A percentile compares a stretch with the other conserved stretches of the same genome.
Evolutionary conservation across 345 rosid species (phyloP).

Genomic region (Salix caprea): DNA sequence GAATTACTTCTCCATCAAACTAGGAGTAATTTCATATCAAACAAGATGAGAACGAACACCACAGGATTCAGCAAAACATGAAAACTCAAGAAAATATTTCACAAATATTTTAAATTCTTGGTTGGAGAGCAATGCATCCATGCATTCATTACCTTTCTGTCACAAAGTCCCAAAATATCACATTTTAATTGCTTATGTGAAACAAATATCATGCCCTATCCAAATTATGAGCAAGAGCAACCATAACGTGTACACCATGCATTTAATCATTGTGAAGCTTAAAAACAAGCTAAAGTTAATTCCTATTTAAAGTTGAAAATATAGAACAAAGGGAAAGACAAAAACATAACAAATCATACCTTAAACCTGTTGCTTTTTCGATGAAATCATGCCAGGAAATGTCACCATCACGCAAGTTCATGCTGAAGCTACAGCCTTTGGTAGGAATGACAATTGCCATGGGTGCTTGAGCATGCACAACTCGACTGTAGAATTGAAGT

Average conservation of each 20-base stretch:
- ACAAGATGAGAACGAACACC: neutral
- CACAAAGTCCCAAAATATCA: neutral
- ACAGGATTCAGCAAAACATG: neutral
- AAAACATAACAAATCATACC: slow-evolving; percentile 34
- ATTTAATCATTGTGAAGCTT: neutral
- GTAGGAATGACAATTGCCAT: slow-evolving; percentile 70
- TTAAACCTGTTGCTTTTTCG: slow-evolving; percentile 45
- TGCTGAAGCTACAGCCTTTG: slow-evolving; percentile 40
- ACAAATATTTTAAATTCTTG: neutral
- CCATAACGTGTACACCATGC: neutral
- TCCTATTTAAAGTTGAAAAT: neutral
- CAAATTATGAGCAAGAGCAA: neutral
- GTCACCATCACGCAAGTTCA: slow-evolving; percentile 69
- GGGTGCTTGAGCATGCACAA: slow-evolving; percentile 83
- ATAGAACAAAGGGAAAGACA: neutral
- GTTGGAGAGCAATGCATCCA: neutral
- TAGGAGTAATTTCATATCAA: neutral
- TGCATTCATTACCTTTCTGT: neutral
- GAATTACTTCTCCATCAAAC: neutral
- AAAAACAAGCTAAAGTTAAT: neutral
- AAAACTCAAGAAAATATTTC: neutral
- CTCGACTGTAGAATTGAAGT: slow-evolving; percentile 67
- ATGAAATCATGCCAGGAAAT: slow-evolving; percentile 74
- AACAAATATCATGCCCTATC: neutral
- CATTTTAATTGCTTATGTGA: neutral